phyloP scores from a whole-genome alignment of 257 asterid species.

The Solanum ossicruentum region DNA sequence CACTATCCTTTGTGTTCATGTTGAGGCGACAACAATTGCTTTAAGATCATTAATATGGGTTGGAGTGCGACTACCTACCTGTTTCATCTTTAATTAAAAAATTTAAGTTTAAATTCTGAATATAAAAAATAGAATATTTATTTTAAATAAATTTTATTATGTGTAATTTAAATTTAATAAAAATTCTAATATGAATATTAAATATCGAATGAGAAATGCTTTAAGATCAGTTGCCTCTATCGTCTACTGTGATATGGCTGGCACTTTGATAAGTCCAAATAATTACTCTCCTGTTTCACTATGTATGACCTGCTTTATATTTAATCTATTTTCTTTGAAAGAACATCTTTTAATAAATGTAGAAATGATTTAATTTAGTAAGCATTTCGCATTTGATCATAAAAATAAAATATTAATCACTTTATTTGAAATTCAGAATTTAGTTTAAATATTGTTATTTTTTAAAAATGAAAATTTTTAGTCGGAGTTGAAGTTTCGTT shows the following conservation, averaged over 20 bases:
- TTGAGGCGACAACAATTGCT: not conserved
- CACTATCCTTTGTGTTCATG: not conserved
- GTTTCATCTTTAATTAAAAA: accelerated
- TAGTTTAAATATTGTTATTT: too few species aligned
- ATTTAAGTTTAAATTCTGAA: accelerated
- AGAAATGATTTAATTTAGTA: not conserved
- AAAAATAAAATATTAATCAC: not conserved
- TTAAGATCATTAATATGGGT: too few species aligned
- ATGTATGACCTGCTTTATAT: not conserved
- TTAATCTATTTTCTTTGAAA: not conserved
- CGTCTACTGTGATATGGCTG: not conserved
- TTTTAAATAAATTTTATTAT: accelerated
- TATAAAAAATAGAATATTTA: too few species aligned
- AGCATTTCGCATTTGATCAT: not conserved
- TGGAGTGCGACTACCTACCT: too few species aligned
- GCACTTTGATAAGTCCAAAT: not conserved
- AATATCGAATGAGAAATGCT: not conserved
- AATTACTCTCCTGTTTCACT: not conserved
- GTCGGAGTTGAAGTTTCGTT: not conserved
- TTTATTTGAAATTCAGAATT: not conserved
- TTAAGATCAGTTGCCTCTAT: not conserved
- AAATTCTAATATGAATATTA: accelerated
- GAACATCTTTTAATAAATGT: not conserved
- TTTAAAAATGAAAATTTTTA: too few species aligned
- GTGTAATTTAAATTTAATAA: too few species aligned